phyloP scores from a whole-genome alignment of 306 rosid species.

The Quercus variabilis region DNA sequence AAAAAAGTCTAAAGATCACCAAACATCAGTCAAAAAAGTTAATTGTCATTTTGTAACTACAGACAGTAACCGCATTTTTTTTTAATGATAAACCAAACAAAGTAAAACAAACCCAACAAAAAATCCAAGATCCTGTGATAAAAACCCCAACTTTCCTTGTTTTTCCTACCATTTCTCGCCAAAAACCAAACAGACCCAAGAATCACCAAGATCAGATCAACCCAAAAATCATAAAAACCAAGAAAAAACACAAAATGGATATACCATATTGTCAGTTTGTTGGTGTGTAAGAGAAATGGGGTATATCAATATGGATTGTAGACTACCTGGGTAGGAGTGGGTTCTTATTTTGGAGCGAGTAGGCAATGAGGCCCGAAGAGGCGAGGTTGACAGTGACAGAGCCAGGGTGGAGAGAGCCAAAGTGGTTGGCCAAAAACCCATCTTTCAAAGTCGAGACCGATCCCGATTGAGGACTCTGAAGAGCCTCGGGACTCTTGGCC shows the following conservation, averaged over 20 bases:
- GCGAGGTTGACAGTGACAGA: constrained; percentile 74
- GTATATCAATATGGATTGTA: neutral
- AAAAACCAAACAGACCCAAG: neutral
- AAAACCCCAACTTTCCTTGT: neutral
- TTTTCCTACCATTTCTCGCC: neutral
- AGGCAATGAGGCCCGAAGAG: constrained; percentile 55
- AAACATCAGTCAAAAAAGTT: neutral
- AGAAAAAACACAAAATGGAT: neutral
- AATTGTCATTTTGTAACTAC: neutral
- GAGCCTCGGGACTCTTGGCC: constrained; percentile 82
- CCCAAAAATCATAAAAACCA: neutral
- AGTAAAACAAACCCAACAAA: neutral
- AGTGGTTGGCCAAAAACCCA: constrained; percentile 57
- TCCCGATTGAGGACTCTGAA: constrained; percentile 56
- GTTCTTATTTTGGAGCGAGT: constrained; percentile 61
- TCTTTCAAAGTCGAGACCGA: constrained; percentile 69
- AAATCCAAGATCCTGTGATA: neutral
- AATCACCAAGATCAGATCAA: neutral
- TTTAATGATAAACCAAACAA: neutral
- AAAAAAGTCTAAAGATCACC: neutral
- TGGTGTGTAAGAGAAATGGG: constrained; percentile 3
- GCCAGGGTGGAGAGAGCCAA: constrained; percentile 56
- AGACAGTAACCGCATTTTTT: neutral
- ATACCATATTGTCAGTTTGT: neutral
- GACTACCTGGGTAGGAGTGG: constrained; percentile 84